Evolutionary conservation across 257 asterid species (phyloP).

Genomic region (Perilla frutescens): DNA sequence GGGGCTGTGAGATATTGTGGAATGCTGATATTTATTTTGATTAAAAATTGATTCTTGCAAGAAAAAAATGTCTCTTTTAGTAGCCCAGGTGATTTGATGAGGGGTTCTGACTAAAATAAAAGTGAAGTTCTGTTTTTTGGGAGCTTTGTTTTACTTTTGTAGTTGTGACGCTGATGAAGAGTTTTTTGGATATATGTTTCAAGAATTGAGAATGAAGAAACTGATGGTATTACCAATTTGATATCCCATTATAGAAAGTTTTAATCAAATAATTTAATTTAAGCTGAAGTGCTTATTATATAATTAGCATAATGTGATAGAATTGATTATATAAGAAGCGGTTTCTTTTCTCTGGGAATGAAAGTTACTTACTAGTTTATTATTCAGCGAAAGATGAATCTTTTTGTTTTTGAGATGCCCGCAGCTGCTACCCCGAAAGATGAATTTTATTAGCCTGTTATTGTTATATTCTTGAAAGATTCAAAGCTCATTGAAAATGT

Average conservation of each 20-base stretch:
- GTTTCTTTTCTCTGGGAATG: background rate
- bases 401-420: background rate
- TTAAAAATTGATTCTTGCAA: conserved; percentile 24
- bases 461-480: background rate
- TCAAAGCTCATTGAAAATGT: conserved; percentile 1
- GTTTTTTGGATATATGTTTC: background rate
- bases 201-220: conserved; percentile 26
- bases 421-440: background rate
- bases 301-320: background rate
- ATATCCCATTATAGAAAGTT: background rate
- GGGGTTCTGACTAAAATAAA: background rate
- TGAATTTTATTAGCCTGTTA: conserved; percentile 7
- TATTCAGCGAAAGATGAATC: conserved; percentile 10
- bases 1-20: conserved; percentile 12
- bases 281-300: conserved; percentile 7
- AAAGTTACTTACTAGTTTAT: background rate
- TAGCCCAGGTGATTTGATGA: conserved; percentile 1
- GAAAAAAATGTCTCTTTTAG: background rate
- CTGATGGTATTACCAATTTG: background rate
- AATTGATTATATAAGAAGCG: background rate
- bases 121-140: conserved; percentile 12
- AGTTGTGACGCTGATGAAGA: background rate
- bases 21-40: conserved; percentile 6
- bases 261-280: background rate
- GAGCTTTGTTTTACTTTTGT: background rate